Evolutionary conservation across 495 filamentous ascomycete species (phyloP), one percentile per base, ranked within the genome.

Genomic region (Schizothecium vesticola): DNA sequence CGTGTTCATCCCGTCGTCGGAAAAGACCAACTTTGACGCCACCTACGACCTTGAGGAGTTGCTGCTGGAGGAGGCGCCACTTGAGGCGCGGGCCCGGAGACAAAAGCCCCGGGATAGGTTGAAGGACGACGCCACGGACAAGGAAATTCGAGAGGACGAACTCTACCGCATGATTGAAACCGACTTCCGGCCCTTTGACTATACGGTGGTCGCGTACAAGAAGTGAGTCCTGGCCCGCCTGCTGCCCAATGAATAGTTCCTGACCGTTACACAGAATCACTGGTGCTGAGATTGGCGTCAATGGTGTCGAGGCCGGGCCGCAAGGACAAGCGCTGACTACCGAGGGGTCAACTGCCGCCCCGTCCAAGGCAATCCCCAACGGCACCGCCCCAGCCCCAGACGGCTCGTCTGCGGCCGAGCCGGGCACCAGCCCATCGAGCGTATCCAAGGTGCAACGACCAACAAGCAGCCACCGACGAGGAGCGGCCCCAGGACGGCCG

Each of bases 1-100:
- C 0, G 87, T 98, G 0, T 99, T 99, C 80, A 84, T 87, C 24
- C 95, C 95, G 7, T 96, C 94, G 1, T 91, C 92, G 61, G 95
- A 99, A 62, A 99, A 99, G 85, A 97, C 96, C 7, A 99, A 99
- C 78, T 99, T 99, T 70, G 95, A 99, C 79, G 95, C 95, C 5
- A 99, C 95, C 1, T 99, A 99, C 75, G 95, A 99, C 79, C 79
- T 99, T 64, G 95, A 99, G 75, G 95, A 99, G 77, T 79, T 99
- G 28, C 79, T 99, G 24, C 80, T 99, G 60, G 96, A 99, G 79
- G 95, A 99, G 77, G 96, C 95, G 26, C 95, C 95, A 13, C 81
- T 99, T 6, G 95, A 99, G 79, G 95, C 96, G 33, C 83, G 95
- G 69, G 92, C 95, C 56, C 87, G 95, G 69, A 86, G 94, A 72